Evolutionary conservation across 805 yeast species (phyloP).

Genomic region (Suhomyces sp.): DNA sequence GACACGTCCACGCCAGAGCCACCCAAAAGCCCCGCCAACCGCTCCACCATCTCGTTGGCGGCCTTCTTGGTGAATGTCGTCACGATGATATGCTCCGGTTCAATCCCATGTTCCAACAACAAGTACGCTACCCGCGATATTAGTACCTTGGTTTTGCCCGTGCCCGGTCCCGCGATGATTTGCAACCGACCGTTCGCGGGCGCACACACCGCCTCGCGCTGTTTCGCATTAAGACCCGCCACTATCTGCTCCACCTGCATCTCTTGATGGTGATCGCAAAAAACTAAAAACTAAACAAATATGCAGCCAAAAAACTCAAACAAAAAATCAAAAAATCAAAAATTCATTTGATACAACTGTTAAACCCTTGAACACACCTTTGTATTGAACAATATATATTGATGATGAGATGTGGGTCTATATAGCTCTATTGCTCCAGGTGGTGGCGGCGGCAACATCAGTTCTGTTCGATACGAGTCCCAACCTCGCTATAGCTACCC

Average conservation of each 20-base stretch:
- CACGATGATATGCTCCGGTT: slow-evolving; percentile 67
- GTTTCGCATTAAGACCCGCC: slow-evolving; percentile 37
- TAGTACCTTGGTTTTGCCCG: slow-evolving; percentile 80
- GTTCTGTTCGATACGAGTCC: background rate
- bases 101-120: slow-evolving; percentile 46
- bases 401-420: background rate
- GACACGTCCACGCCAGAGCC: slow-evolving; percentile 35
- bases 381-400: background rate
- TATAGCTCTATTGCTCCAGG: background rate
- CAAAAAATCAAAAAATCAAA: background rate
- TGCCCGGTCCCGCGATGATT: slow-evolving; percentile 60
- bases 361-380: background rate
- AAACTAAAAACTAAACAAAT: background rate
- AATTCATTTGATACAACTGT: background rate
- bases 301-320: background rate
- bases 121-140: slow-evolving; percentile 76
- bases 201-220: slow-evolving; percentile 43
- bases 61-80: slow-evolving; percentile 95
- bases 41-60: slow-evolving; percentile 74
- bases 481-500: slow-evolving; percentile 15
- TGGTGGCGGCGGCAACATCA: background rate
- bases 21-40: slow-evolving; percentile 44
- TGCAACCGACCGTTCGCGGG: slow-evolving; percentile 40
- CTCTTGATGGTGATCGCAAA: background rate
- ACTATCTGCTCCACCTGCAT: slow-evolving; percentile 4